Percentiles rank a stretch among this genome's conserved stretches.
Conservation (phyloP, 1,284 basidiomycete species). For the Phaffia rhodozyma region DNA sequence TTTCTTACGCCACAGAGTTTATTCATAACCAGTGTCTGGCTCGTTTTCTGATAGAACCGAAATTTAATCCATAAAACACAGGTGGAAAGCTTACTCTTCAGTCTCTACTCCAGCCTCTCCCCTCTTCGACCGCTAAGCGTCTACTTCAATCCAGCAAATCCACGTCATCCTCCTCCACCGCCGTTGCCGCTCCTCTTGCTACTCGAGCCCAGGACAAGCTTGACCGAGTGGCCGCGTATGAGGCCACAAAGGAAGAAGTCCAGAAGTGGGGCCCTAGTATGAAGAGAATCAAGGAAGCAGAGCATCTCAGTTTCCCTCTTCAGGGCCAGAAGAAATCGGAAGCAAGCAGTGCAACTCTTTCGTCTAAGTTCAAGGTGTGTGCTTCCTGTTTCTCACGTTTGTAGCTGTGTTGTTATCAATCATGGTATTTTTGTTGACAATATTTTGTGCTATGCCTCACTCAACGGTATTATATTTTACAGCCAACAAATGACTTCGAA, state of each 20-base stretch:
- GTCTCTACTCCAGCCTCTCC: constrained; percentile 39
- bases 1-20: neutral
- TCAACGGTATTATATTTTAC: neutral
- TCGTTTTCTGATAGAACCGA: neutral
- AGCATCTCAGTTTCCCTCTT: constrained; percentile 82
- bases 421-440: neutral
- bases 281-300: constrained; percentile 77
- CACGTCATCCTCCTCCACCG: constrained; percentile 46
- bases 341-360: constrained; percentile 62
- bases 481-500: constrained; percentile 69
- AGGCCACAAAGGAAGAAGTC: constrained; percentile 80
- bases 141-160: constrained; percentile 58
- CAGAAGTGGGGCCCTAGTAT: constrained; percentile 90
- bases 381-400: neutral
- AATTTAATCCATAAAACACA: constrained; percentile 13
- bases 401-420: neutral
- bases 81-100: constrained; percentile 32
- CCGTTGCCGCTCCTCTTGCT: constrained; percentile 74
- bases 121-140: constrained; percentile 44
- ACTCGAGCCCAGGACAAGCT: constrained; percentile 75
- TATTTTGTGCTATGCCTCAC: too few species aligned
- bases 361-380: constrained; percentile 64
- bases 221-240: constrained; percentile 87
- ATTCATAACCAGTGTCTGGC: too few species aligned
- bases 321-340: constrained; percentile 51